phyloP scores from a whole-genome alignment of 257 asterid genomes.

The Fraxinus cuspidata region DNA sequence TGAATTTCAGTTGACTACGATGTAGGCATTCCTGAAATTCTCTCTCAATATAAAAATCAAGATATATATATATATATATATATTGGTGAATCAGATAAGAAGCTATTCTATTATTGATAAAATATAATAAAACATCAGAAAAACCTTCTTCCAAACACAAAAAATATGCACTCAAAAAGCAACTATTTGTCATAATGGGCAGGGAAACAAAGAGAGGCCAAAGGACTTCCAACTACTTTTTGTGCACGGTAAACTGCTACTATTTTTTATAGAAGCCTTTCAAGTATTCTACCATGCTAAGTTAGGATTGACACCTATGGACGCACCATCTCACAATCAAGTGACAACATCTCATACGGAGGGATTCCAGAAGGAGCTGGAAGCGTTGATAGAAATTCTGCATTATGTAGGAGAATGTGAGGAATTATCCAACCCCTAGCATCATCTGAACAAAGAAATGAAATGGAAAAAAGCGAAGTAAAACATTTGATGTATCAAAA shows the following conservation, averaged over 20 bases:
- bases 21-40: neutral
- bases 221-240: neutral
- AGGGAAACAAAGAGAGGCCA: neutral
- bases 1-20: neutral
- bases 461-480: slow-evolving; percentile 7
- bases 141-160: neutral
- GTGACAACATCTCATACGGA: slow-evolving; percentile 66
- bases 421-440: slow-evolving; percentile 1
- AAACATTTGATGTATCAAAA: slow-evolving; percentile 12
- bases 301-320: slow-evolving; percentile 13
- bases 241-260: slow-evolving; percentile 12
- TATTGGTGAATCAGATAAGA: neutral
- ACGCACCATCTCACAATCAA: slow-evolving; percentile 95
- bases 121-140: neutral
- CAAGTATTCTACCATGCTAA: neutral
- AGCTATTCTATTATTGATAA: neutral
- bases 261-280: neutral
- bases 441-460: neutral
- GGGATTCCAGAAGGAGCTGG: slow-evolving; percentile 81
- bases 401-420: slow-evolving; percentile 29
- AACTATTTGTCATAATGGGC: neutral
- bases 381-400: slow-evolving; percentile 70
- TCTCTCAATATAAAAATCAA: neutral
- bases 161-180: neutral
- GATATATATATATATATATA: neutral